Evolutionary conservation across 305 asterid species (phyloP), one percentile per base, ranked within the genome.

Genomic region (Solanum hybrid): DNA sequence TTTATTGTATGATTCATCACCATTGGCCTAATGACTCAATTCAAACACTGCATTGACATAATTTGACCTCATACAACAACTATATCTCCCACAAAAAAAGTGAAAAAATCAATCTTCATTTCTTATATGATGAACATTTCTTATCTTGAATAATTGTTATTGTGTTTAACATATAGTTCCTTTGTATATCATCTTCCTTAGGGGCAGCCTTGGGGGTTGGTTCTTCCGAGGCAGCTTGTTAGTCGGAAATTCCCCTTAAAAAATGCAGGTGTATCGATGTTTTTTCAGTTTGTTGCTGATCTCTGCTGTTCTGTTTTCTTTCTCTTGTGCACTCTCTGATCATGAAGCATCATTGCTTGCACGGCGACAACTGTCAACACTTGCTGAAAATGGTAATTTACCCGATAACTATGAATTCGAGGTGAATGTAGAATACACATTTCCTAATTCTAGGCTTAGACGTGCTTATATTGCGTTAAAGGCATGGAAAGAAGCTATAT

Each of bases 401-500:
- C 74, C 85, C 1, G 89, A 87, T 76, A 76, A 74, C 14, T 87
- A 40, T 74, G 83, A 74, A 16, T 1, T 40, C 6, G 5, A 87
- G 42, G 89, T 87, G 12, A 75, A 74, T 11, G 88, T 16, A 6
- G 34, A 81, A 39, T 84, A 51, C 24, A 46, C 87, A 6, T 92
- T 92, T 89, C 16, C 91, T 14, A 96, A 94, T 83, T 61, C 91
- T 6, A 91, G 97, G 93, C 94, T 94, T 34, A 89, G 92, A 83
- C 84, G 29, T 31, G 98, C 98, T 9, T 91, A 96, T 64, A 77
- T 37, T 14, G 99, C 93, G 0, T 95, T 96, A 26, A 96, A 91
- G 13, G 96, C 96, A 1, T 94, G 93, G 98, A 95, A 92, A 75
- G 74, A 85, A 1, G 93, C 94, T 18, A 83, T 95, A 5, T 93